phyloP scores from a whole-genome alignment of 2,329 filamentous ascomycete species.

The Penicillium verrucosum region DNA sequence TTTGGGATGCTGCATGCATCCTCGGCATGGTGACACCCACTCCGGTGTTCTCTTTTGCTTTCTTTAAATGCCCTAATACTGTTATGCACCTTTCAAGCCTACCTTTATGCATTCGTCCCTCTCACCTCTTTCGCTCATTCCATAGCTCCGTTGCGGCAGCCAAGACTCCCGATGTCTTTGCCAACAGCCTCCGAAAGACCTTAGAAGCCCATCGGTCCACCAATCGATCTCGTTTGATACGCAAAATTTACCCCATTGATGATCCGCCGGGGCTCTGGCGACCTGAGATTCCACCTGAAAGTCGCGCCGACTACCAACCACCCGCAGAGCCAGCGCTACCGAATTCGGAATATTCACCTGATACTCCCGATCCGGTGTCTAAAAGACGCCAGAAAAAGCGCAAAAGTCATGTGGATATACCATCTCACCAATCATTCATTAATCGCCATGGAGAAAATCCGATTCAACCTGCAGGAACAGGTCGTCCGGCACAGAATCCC shows the following conservation, averaged over 20 bases:
- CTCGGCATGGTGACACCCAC: constrained; percentile 9
- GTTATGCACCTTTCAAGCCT: constrained; percentile 24
- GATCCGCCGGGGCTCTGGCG: constrained; percentile 16
- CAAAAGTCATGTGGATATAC: background rate
- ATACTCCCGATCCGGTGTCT: background rate
- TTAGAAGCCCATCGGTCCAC: constrained; percentile 41
- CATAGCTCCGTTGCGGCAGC: constrained; percentile 7
- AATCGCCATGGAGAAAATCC: background rate
- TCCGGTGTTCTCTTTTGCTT: constrained; percentile 8
- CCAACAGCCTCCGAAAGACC: constrained; percentile 38
- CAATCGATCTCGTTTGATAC: constrained; percentile 38
- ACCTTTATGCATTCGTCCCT: constrained; percentile 3
- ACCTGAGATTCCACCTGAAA: constrained; percentile 16
- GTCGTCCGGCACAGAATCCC: constrained; percentile 24
- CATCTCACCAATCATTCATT: background rate
- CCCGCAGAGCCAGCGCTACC: background rate
- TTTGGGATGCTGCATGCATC: background rate
- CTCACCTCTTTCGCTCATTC: constrained; percentile 14
- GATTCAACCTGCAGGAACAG: constrained; percentile 15
- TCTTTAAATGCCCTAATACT: constrained; percentile 18
- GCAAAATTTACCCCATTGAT: constrained; percentile 25
- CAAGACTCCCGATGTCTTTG: constrained; percentile 27
- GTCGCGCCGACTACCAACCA: constrained; percentile 14
- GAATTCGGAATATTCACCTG: background rate
- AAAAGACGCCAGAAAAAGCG: constrained; percentile 8